phyloP scores from a whole-genome alignment of 495 filamentous ascomycete species.

The Lophium mytilinum region DNA sequence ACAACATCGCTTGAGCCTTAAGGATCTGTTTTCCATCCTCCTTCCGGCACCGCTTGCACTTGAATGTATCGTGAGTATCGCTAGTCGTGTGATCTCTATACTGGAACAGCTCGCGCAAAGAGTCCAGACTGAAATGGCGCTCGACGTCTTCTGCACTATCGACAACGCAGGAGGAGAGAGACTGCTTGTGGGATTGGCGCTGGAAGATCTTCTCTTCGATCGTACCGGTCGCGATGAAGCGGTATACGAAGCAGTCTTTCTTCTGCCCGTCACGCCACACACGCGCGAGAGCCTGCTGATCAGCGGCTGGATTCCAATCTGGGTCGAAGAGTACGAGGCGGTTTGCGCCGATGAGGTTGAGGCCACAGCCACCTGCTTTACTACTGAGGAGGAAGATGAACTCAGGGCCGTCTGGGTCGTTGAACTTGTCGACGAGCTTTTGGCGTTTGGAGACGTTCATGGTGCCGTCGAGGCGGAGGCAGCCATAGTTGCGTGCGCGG shows the following conservation, averaged over 20 bases:
- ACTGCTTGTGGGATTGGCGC: constrained; percentile 95
- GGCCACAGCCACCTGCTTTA: constrained; percentile 92
- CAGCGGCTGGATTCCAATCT: constrained; percentile 98
- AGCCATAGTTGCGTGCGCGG: constrained; percentile 74
- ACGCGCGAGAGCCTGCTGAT: constrained; percentile 93
- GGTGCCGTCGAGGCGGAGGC: constrained; percentile 82
- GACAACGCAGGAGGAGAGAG: constrained; percentile 92
- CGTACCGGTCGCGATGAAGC: constrained; percentile 94
- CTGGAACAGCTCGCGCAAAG: constrained; percentile 84
- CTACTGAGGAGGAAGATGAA: constrained; percentile 94
- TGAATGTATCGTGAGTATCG: constrained; percentile 98
- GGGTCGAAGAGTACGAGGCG: constrained; percentile 95
- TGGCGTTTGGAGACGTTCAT: constrained; percentile 97
- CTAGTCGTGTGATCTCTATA: constrained; percentile 75
- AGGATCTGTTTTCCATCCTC: constrained; percentile 71
- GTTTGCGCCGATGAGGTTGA: constrained; percentile 97
- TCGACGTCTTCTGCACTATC: constrained; percentile 96
- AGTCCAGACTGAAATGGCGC: constrained; percentile 86
- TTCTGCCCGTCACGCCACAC: constrained; percentile 99
- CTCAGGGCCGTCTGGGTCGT: constrained; percentile 82
- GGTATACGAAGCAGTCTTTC: constrained; percentile 99
- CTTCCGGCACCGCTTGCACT: constrained; percentile 88
- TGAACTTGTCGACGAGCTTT: constrained; percentile 98
- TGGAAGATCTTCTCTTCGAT: constrained; percentile 99
- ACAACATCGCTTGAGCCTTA: constrained; percentile 88